A percentile compares a stretch with the other conserved stretches of the same genome.
Conservation (phyloP, 768 basidiomycete species). For the Boletus edulis region DNA sequence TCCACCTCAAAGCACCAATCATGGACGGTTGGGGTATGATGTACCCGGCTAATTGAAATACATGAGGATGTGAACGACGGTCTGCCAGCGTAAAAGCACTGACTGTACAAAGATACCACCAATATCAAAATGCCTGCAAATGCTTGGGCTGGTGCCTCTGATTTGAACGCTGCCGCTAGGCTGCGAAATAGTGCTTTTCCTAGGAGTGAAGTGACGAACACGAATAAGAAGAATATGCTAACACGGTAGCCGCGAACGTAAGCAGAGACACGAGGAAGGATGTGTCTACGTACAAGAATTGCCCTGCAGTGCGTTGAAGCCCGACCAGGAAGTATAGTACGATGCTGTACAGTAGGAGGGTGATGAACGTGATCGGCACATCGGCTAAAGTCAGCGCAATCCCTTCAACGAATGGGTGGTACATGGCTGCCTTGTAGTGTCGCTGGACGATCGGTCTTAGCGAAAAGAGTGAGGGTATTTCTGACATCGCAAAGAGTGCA, state of each 20-base stretch:
- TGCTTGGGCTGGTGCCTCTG: conserved; percentile 61
- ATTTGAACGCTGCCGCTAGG: conserved; percentile 57
- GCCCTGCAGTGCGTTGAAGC: conserved; percentile 50
- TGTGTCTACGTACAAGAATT: conserved; percentile 61
- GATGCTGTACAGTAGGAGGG: conserved; percentile 34
- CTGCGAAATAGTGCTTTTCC: conserved; percentile 79
- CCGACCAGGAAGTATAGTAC: conserved; percentile 61
- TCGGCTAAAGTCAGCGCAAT: conserved; percentile 48
- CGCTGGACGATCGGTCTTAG: conserved; percentile 45
- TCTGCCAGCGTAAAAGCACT: background rate
- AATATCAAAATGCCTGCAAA: conserved; percentile 53
- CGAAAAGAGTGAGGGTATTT: conserved; percentile 48
- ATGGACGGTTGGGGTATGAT: conserved; percentile 58
- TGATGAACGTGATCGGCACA: conserved; percentile 40
- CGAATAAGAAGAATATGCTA: conserved; percentile 58
- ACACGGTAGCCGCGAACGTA: background rate
- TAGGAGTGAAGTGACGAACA: conserved; percentile 55
- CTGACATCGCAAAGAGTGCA: conserved; percentile 57
- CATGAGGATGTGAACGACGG: background rate
- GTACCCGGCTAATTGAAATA: conserved; percentile 40
- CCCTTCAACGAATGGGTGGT: conserved; percentile 47
- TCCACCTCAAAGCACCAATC: conserved; percentile 69
- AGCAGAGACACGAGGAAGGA: conserved; percentile 7
- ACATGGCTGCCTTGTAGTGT: conserved; percentile 46
- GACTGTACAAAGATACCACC: conserved; percentile 49